These are phyloP conservation scores for Colletotrichum plurivorum DNA, from an alignment of 2,329 filamentous ascomycete species.

Conservation along the genomic window DNA sequence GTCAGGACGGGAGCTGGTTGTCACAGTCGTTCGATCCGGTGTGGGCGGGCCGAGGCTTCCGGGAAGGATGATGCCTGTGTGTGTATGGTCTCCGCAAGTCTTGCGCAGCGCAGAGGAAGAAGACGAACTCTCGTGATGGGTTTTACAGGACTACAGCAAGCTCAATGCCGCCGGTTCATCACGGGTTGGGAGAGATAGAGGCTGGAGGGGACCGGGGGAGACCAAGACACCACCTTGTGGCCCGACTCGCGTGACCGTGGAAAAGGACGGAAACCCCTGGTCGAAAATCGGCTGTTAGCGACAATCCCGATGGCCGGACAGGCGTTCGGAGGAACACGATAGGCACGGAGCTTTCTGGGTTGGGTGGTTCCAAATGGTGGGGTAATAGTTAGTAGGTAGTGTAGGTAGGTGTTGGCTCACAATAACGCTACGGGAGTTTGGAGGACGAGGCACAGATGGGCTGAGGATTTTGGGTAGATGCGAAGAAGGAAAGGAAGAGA, in stretches of 20 bases:
- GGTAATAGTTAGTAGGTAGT: no score
- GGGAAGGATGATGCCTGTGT: no score
- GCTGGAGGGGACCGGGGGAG: slow-evolving; percentile 24
- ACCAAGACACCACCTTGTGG: slow-evolving; percentile 48
- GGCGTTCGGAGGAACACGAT: neutral
- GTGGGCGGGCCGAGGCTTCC: slow-evolving; percentile 3
- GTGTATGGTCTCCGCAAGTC: no score
- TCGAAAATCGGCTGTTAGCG: slow-evolving; percentile 22
- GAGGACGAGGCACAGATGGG: no score
- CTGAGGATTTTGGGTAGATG: no score
- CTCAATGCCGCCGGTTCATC: slow-evolving; percentile 2
- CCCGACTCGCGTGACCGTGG: slow-evolving; percentile 40
- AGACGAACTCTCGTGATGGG: neutral
- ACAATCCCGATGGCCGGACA: slow-evolving; percentile 1
- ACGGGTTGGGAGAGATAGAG: neutral
- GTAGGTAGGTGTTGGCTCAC: no score
- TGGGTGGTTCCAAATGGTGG: no score
- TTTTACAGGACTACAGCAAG: neutral
- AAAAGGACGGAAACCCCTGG: slow-evolving; percentile 38
- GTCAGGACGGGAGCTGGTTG: neutral
- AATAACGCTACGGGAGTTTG: no score
- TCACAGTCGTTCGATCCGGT: slow-evolving; percentile 11
- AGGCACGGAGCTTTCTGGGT: no score
- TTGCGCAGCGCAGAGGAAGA: neutral
- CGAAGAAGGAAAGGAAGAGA: no score